Conservation (phyloP, 371 early-diverging fungal species). For the Lichtheimia hyalospora region DNA sequence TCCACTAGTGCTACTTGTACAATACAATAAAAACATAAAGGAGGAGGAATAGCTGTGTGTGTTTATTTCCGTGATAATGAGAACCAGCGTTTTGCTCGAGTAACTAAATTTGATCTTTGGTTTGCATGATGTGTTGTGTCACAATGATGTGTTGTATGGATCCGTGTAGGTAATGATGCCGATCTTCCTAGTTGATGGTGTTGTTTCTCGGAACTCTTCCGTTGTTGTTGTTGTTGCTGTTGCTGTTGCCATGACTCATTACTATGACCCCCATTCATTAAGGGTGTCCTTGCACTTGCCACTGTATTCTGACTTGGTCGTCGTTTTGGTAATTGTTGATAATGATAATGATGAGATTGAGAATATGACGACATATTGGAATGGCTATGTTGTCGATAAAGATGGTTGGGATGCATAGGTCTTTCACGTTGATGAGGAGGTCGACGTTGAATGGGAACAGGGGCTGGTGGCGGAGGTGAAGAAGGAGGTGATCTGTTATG, state of each 20-base stretch:
- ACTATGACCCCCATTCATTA: no score
- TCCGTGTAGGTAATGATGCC: neutral
- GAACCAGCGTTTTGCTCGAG: conserved; percentile 10
- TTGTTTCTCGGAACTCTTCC: no score
- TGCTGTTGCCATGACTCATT: no score
- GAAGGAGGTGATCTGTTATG: neutral
- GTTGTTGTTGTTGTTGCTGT: no score
- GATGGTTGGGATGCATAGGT: neutral
- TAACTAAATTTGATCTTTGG: neutral
- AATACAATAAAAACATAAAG: conserved; percentile 1
- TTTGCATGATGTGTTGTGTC: neutral
- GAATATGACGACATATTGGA: neutral
- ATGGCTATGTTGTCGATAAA: neutral
- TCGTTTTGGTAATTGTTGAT: no score
- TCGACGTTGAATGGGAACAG: neutral
- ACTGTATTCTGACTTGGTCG: no score
- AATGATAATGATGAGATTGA: no score
- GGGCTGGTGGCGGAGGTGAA: neutral
- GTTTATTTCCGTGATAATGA: conserved; percentile 3
- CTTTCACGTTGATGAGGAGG: neutral
- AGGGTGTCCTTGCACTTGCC: no score
- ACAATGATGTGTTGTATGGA: neutral
- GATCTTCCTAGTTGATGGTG: no score
- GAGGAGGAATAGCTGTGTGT: neutral
- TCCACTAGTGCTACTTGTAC: neutral